Conservation (phyloP, 179 eudicot species). For the Gypsophila paniculata region DNA sequence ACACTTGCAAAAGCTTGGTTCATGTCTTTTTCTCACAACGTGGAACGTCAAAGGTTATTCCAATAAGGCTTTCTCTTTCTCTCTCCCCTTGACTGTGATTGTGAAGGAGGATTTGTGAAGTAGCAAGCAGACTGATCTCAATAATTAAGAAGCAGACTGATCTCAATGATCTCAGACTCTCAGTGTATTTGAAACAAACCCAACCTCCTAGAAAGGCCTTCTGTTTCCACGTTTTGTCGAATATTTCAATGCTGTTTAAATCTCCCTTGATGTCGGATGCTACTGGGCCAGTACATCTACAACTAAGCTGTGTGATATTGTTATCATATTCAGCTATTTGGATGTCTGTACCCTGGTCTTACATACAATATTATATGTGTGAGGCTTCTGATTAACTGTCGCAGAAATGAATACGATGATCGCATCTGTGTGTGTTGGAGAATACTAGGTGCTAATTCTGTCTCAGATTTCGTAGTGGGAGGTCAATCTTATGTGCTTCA, state of each 20-base stretch:
- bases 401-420: not conserved
- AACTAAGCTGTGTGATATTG: not conserved
- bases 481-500: not conserved
- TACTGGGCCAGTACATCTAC: not conserved
- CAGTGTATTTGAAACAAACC: too few species aligned
- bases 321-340: slow-evolving; percentile 1
- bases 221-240: not conserved
- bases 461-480: slow-evolving; percentile 5
- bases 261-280: not conserved
- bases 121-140: not conserved
- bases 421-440: not conserved
- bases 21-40: slow-evolving; percentile 76
- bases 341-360: not conserved
- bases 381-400: not conserved
- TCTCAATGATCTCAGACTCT: not conserved
- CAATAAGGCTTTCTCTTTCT: not conserved
- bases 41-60: slow-evolving; percentile 59
- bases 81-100: not conserved
- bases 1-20: slow-evolving; percentile 71
- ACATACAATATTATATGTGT: not conserved
- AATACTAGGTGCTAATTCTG: slow-evolving; percentile 7
- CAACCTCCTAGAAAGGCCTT: not conserved
- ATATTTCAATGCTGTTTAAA: not conserved
- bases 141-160: not conserved
- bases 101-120: not conserved